A percentile compares a stretch with the other conserved stretches of the same genome.
phyloP scores from a whole-genome alignment of 306 rosid genomes.

The Amphicarpaea edgeworthii region DNA sequence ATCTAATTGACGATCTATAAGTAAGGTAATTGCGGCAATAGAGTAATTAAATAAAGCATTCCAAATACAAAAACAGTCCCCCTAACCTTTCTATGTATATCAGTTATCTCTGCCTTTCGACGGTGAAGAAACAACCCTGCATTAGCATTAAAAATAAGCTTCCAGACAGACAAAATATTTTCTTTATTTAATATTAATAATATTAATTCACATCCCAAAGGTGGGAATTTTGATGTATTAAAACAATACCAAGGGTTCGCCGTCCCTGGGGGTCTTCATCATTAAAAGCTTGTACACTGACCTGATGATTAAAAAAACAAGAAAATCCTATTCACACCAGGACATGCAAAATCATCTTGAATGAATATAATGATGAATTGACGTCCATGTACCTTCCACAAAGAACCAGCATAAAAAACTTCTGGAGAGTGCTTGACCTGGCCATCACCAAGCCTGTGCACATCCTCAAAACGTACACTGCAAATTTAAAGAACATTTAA shows the following conservation, averaged over 20 bases:
- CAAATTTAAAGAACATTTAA: conserved; percentile 39
- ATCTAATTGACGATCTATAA: conserved; percentile 12
- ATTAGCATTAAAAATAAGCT: conserved; percentile 47
- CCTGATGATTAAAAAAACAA: conserved; percentile 61
- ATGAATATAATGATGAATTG: conserved; percentile 37
- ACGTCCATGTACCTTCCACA: conserved; percentile 83
- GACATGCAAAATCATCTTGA: conserved; percentile 37
- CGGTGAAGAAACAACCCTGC: conserved; percentile 97
- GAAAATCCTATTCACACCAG: conserved; percentile 40
- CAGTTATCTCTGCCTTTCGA: conserved; percentile 54
- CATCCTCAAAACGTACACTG: conserved; percentile 97
- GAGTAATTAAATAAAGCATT: conserved; percentile 31
- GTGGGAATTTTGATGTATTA: conserved; percentile 35
- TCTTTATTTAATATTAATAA: conserved; percentile 31
- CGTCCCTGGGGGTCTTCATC: conserved; percentile 98
- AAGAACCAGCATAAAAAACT: conserved; percentile 93
- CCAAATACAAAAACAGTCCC: conserved; percentile 31
- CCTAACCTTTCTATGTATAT: conserved; percentile 58
- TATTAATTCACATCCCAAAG: conserved; percentile 25
- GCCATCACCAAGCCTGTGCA: conserved; percentile 97
- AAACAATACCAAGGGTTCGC: conserved; percentile 82
- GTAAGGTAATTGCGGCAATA: neutral
- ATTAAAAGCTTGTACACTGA: conserved; percentile 95
- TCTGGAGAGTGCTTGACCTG: conserved; percentile 98
- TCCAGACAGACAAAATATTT: conserved; percentile 16